phyloP scores from a whole-genome alignment of 805 yeast genomes.

The Metschnikowia cubensis region DNA sequence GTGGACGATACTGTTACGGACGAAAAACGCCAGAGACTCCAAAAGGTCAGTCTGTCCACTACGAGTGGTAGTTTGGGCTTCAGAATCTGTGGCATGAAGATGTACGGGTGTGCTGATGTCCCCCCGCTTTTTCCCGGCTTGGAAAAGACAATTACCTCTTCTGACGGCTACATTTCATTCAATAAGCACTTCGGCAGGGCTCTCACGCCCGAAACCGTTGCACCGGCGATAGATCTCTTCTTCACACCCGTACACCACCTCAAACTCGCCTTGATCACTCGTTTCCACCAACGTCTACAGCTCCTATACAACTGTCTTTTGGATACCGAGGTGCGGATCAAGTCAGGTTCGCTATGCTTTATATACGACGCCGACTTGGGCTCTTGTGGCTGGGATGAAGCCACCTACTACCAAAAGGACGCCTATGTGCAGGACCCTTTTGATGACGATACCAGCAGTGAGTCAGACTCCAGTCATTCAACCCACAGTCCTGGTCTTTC shows the following conservation, averaged over 20 bases:
- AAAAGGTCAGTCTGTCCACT: slow-evolving; percentile 60
- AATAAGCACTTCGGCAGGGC: slow-evolving; percentile 72
- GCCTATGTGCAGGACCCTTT: slow-evolving; percentile 23
- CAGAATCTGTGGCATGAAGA: slow-evolving; percentile 86
- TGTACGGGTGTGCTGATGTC: slow-evolving; percentile 22
- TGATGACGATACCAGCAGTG: slow-evolving; percentile 22
- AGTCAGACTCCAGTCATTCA: slow-evolving; percentile 21
- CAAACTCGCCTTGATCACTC: slow-evolving; percentile 31
- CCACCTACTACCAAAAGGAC: slow-evolving; percentile 19
- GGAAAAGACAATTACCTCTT: slow-evolving; percentile 15
- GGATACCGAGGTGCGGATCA: slow-evolving; percentile 58
- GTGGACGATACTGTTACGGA: slow-evolving; percentile 49
- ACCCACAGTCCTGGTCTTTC: slow-evolving; percentile 14
- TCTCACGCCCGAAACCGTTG: slow-evolving; percentile 44
- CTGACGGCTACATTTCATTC: slow-evolving; percentile 42
- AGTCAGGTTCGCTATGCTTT: slow-evolving; percentile 70
- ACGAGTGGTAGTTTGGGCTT: slow-evolving; percentile 77
- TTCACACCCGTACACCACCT: slow-evolving; percentile 33
- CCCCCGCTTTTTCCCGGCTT: slow-evolving; percentile 17
- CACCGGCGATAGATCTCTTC: slow-evolving; percentile 46
- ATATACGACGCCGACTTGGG: slow-evolving; percentile 75
- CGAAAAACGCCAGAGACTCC: slow-evolving; percentile 62
- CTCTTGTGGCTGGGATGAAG: slow-evolving; percentile 14
- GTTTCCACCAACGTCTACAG: slow-evolving; percentile 57
- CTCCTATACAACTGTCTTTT: slow-evolving; percentile 61